Conservation (phyloP, 2,329 filamentous ascomycete species). For the Diaporthe nobilis region DNA sequence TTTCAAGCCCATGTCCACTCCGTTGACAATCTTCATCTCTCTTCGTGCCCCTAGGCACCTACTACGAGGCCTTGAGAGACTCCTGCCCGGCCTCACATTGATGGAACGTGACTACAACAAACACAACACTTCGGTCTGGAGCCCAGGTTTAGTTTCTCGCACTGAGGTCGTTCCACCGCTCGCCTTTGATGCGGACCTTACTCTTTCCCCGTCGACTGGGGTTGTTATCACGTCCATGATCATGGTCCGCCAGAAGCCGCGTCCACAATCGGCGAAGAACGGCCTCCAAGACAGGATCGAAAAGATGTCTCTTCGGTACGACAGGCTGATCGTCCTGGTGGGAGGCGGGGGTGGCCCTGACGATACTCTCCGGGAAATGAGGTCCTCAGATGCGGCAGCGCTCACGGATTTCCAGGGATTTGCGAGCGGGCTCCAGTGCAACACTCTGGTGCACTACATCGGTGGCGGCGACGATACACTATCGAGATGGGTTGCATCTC, state of each 20-base stretch:
- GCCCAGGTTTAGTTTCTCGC: slow-evolving; percentile 43
- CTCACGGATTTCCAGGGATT: slow-evolving; percentile 68
- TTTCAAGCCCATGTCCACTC: slow-evolving; percentile 36
- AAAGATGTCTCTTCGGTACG: slow-evolving; percentile 71
- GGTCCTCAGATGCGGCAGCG: slow-evolving; percentile 57
- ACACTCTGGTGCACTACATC: slow-evolving; percentile 61
- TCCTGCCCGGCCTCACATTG: slow-evolving; percentile 46
- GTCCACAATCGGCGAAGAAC: slow-evolving; percentile 66
- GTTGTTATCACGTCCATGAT: slow-evolving; percentile 80
- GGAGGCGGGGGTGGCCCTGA: slow-evolving; percentile 62
- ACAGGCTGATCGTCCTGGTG: slow-evolving; percentile 77
- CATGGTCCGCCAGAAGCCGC: slow-evolving; percentile 77
- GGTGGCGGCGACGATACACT: slow-evolving; percentile 65
- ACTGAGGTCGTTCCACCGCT: slow-evolving; percentile 53
- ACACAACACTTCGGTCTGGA: slow-evolving; percentile 44
- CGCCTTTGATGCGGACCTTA: slow-evolving; percentile 78
- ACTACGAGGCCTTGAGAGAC: slow-evolving; percentile 41
- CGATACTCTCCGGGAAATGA: slow-evolving; percentile 57
- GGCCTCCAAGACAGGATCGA: slow-evolving; percentile 69
- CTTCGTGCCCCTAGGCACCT: slow-evolving; percentile 42
- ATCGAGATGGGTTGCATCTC: slow-evolving; percentile 67
- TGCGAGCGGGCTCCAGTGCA: slow-evolving; percentile 55
- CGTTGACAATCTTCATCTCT: slow-evolving; percentile 48
- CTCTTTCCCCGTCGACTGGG: slow-evolving; percentile 77
- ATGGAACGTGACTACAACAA: slow-evolving; percentile 49